These are phyloP conservation scores for Syzygium oleosum DNA, from an alignment of 345 rosid species.

Conservation along the genomic window DNA sequence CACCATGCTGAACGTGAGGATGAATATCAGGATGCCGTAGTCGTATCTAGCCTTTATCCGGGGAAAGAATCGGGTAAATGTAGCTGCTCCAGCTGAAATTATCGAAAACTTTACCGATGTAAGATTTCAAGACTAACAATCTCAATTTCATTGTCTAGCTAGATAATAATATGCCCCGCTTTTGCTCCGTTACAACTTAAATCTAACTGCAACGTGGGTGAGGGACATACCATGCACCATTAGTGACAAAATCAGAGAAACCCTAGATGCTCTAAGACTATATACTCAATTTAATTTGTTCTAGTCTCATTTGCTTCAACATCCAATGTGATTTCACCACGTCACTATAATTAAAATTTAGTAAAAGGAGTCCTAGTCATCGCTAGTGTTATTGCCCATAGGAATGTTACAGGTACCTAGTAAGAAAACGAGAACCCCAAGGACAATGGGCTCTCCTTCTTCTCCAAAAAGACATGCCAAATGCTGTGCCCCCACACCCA, in stretches of 20 bases:
- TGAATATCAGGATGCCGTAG: slow-evolving; percentile 69
- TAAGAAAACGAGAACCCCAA: slow-evolving; percentile 59
- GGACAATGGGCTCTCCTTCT: slow-evolving; percentile 52
- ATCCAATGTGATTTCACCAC: background rate
- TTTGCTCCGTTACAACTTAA: background rate
- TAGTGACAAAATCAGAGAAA: background rate
- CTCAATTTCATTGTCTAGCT: background rate
- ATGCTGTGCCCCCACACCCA: slow-evolving; percentile 58
- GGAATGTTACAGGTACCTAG: slow-evolving; percentile 17
- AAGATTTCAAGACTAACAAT: background rate
- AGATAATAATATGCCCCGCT: background rate
- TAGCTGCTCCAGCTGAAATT: slow-evolving; percentile 45
- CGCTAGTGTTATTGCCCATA: background rate
- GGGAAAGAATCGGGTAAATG: slow-evolving; percentile 71
- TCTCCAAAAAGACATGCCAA: slow-evolving; percentile 50
- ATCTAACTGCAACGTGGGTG: background rate
- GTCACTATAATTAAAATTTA: background rate
- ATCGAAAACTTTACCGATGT: background rate
- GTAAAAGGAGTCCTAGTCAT: background rate
- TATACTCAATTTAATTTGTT: background rate
- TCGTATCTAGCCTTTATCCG: slow-evolving; percentile 73
- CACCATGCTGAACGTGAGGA: slow-evolving; percentile 70
- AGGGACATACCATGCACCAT: background rate
- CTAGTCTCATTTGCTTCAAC: background rate
- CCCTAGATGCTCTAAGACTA: background rate